Evolutionary conservation across 176 grass and related monocot genomes (phyloP).

Genomic region (Bromus sterilis): DNA sequence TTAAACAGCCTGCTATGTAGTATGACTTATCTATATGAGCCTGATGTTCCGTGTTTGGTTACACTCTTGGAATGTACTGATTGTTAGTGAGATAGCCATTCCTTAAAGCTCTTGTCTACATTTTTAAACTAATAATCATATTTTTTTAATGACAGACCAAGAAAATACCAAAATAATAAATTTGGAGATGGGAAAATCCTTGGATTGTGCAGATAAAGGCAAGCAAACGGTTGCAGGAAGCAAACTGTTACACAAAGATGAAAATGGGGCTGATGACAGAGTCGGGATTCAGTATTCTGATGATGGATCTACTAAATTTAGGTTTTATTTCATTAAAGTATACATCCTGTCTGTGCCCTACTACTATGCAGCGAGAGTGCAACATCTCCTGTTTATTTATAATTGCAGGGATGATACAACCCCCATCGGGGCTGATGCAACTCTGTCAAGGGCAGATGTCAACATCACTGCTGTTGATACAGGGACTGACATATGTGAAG

Average conservation of each 20-base stretch:
- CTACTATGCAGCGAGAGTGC: not conserved
- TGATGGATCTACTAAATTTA: slow-evolving; percentile 34
- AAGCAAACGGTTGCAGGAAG: slow-evolving; percentile 10
- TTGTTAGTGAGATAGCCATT: not conserved
- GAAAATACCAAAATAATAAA: slow-evolving; percentile 13
- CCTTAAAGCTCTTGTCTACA: not conserved
- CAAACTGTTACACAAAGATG: slow-evolving; percentile 18
- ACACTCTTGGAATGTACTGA: not conserved
- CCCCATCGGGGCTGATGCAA: slow-evolving; percentile 7
- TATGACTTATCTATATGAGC: not conserved
- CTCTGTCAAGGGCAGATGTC: slow-evolving; percentile 4
- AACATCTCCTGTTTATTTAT: not conserved
- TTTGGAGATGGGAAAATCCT: slow-evolving; percentile 12
- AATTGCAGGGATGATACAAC: slow-evolving; percentile 26
- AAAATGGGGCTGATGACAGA: slow-evolving; percentile 21
- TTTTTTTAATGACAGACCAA: slow-evolving; percentile 13
- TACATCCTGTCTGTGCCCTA: not conserved
- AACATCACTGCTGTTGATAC: slow-evolving; percentile 9
- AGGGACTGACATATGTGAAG: slow-evolving; percentile 21
- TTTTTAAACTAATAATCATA: slow-evolving; percentile 11
- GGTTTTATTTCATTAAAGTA: slow-evolving; percentile 12
- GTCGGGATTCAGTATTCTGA: slow-evolving; percentile 29
- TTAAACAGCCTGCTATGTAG: not conserved
- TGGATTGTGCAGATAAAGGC: slow-evolving; percentile 23
- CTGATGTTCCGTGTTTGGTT: slow-evolving; percentile 4